These are phyloP conservation scores for Daucus carota DNA, from an alignment of 129 eudicot species.

Conservation along the genomic window DH1_v3.0 NC_030381.2:43567001-43567500, in stretches of 20 bases:
- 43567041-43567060: constrained; percentile 6
- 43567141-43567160: constrained; percentile 15
- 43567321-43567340: constrained; percentile 9
- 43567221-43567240: constrained; percentile 10
- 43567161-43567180: constrained; percentile 8
- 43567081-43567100: constrained; percentile 1
- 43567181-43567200: constrained; percentile 11
- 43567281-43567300: constrained; percentile 16
- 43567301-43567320: constrained; percentile 14
- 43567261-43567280: constrained; percentile 6
- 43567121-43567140: constrained; percentile 11
- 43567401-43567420: constrained; percentile 9
- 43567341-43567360: constrained; percentile 1
- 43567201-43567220: constrained; percentile 1
- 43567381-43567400: constrained; percentile 12
- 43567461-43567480: constrained; percentile 6
- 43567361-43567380: constrained; percentile 7
- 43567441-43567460: constrained; percentile 4
- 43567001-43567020: not conserved
- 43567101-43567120: constrained; percentile 13
- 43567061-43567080: not conserved
- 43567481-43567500: constrained; percentile 7
- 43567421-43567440: constrained; percentile 7
- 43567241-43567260: constrained; percentile 10
- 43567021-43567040: constrained; percentile 1